These are phyloP conservation scores for Arachnomyces sp. DNA, from an alignment of 2,329 filamentous ascomycete species.

Conservation along the genomic window DNA sequence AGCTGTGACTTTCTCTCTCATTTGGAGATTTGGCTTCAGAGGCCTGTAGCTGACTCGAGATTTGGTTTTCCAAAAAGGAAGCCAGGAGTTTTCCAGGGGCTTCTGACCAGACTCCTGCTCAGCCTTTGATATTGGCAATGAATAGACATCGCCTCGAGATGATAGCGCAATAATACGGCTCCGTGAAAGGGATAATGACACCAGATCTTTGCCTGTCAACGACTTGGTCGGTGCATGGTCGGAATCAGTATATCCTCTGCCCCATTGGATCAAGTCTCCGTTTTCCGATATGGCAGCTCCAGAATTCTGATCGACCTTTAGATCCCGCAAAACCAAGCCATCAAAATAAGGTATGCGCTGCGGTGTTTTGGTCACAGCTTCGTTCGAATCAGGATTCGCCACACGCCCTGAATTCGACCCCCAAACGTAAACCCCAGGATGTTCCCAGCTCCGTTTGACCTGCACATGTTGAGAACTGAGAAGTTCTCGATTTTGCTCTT, in stretches of 20 bases:
- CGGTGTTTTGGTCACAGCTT: constrained; percentile 70
- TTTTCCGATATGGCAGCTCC: constrained; percentile 81
- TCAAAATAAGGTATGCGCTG: constrained; percentile 74
- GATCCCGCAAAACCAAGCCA: constrained; percentile 70
- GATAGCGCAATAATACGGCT: constrained; percentile 78
- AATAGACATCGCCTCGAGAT: constrained; percentile 70
- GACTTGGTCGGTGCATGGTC: constrained; percentile 59
- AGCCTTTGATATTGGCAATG: constrained; percentile 64
- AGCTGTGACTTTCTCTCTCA: constrained; percentile 64
- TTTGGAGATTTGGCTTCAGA: constrained; percentile 58
- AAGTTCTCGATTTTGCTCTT: constrained; percentile 64
- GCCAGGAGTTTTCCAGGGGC: constrained; percentile 57
- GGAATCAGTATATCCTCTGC: constrained; percentile 61
- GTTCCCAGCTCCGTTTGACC: constrained; percentile 70
- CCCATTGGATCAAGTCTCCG: constrained; percentile 90
- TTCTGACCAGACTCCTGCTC: constrained; percentile 63
- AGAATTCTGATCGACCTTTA: constrained; percentile 75
- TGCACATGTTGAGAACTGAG: constrained; percentile 82
- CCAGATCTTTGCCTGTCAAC: constrained; percentile 70
- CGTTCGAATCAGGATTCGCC: constrained; percentile 74
- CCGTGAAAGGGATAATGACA: constrained; percentile 65
- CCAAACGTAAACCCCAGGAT: constrained; percentile 89
- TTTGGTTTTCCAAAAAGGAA: constrained; percentile 60
- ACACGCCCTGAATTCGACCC: constrained; percentile 78
- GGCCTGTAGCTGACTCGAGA: constrained; percentile 62